Percentiles rank a stretch among this genome's conserved stretches.
Evolutionary conservation across 2,329 filamentous ascomycete genomes (phyloP).

Genomic region (Emmonsiellopsis sp.): DNA sequence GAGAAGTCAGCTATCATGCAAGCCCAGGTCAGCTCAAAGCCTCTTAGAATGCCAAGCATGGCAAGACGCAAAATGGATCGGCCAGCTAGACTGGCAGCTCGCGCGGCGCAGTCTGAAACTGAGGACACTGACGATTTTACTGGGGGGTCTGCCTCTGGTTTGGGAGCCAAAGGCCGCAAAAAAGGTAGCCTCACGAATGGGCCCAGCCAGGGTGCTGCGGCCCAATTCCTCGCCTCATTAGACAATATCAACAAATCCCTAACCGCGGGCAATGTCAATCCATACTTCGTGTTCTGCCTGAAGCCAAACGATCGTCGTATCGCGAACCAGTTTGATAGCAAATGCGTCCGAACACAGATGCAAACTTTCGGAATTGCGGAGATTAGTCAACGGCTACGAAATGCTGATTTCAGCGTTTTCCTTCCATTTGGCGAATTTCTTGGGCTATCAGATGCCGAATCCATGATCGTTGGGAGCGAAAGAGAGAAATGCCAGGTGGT

Average conservation of each 20-base stretch:
- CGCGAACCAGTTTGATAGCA: slow-evolving; percentile 97
- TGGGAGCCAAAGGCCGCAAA: slow-evolving; percentile 20
- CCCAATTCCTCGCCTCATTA: slow-evolving; percentile 80
- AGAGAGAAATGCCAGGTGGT: slow-evolving; percentile 82
- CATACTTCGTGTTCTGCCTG: slow-evolving; percentile 93
- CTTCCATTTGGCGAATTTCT: slow-evolving; percentile 93
- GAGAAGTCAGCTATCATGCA: slow-evolving; percentile 89
- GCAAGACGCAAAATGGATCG: slow-evolving; percentile 65
- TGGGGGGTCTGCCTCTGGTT: slow-evolving; percentile 16
- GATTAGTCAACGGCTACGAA: slow-evolving; percentile 84
- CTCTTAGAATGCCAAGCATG: slow-evolving; percentile 83
- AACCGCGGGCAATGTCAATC: slow-evolving; percentile 71
- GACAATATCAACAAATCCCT: slow-evolving; percentile 87
- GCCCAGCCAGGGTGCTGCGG: slow-evolving; percentile 70
- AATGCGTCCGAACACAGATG: slow-evolving; percentile 88
- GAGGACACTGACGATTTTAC: slow-evolving; percentile 11
- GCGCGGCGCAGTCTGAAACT: slow-evolving; percentile 12
- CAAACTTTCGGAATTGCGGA: slow-evolving; percentile 95
- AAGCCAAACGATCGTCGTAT: slow-evolving; percentile 97
- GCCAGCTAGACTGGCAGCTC: slow-evolving; percentile 34
- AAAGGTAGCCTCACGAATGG: slow-evolving; percentile 27
- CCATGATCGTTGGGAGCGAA: slow-evolving; percentile 81
- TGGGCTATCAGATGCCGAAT: slow-evolving; percentile 74
- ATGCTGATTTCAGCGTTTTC: slow-evolving; percentile 93
- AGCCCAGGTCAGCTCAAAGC: slow-evolving; percentile 91